These are phyloP conservation scores for Penicillium hesseltinei DNA, from an alignment of 2,329 filamentous ascomycete genomes.

Conservation along the genomic window DNA sequence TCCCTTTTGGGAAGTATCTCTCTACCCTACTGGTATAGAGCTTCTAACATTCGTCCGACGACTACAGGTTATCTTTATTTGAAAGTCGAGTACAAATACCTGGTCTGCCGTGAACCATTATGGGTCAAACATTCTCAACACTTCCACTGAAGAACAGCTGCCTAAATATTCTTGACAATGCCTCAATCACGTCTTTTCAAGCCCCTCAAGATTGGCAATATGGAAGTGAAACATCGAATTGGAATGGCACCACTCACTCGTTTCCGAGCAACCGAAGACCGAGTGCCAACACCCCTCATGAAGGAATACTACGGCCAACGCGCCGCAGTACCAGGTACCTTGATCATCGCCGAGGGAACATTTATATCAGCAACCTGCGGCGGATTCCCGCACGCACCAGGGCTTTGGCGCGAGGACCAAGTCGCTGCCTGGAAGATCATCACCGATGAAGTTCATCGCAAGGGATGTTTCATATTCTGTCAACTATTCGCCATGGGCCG, in stretches of 20 bases:
- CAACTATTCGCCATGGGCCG: neutral
- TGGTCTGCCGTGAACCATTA: too few relatives aligned
- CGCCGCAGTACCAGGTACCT: conserved; percentile 51
- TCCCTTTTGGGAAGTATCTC: neutral
- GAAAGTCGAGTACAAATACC: neutral
- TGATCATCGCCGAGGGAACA: conserved; percentile 59
- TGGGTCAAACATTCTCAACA: neutral
- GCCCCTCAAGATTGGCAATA: neutral
- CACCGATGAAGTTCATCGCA: neutral
- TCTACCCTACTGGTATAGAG: neutral
- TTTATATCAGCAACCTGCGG: conserved; percentile 48
- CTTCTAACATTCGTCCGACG: neutral
- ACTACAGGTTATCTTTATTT: neutral
- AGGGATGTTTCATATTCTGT: neutral
- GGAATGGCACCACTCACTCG: conserved; percentile 51
- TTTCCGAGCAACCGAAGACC: conserved; percentile 48
- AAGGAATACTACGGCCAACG: conserved; percentile 55
- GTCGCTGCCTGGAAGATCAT: neutral
- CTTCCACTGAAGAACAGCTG: neutral
- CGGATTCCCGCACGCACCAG: conserved; percentile 29
- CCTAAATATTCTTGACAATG: neutral
- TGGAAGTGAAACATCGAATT: conserved; percentile 44
- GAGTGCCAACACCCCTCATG: conserved; percentile 43
- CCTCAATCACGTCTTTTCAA: neutral
- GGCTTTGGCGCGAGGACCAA: neutral